A percentile compares a stretch with the other conserved stretches of the same genome.
These are phyloP conservation scores for Isabelozyma pseudorhagii DNA, from an alignment of 805 yeast genomes.

Conservation along the genomic window DNA sequence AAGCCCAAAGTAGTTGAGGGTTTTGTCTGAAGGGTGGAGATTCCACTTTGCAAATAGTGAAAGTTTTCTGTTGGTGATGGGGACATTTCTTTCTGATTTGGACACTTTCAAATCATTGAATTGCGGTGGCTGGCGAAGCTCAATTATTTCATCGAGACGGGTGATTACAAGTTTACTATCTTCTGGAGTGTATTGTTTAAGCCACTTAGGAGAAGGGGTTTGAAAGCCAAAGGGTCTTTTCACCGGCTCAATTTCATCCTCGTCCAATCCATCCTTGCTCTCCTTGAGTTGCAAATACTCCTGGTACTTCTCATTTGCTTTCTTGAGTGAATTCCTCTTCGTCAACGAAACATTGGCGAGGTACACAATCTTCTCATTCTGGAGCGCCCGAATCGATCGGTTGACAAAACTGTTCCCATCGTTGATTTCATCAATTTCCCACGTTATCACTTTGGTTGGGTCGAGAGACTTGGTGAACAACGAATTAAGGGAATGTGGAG, in stretches of 20 bases:
- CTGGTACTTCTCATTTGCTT: conserved; percentile 17
- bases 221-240: conserved; percentile 31
- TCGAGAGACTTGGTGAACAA: conserved; percentile 21
- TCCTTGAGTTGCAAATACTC: conserved; percentile 11
- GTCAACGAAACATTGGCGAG: conserved; percentile 34
- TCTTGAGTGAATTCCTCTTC: conserved; percentile 22
- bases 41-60: conserved; percentile 23
- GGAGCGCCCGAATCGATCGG: conserved; percentile 25
- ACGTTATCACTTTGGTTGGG: conserved; percentile 14
- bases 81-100: conserved; percentile 16
- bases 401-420: conserved; percentile 36
- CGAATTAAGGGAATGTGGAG: conserved; percentile 36
- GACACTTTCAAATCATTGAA: conserved; percentile 26
- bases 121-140: conserved; percentile 31
- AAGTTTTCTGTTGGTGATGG: conserved; percentile 21
- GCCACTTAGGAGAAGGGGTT: conserved; percentile 31
- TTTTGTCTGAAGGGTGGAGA: conserved; percentile 10
- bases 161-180: conserved; percentile 10
- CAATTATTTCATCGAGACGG: conserved; percentile 11
- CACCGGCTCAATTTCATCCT: conserved; percentile 18
- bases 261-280: conserved; percentile 22
- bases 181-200: conserved; percentile 15
- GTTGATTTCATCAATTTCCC: conserved; percentile 30
- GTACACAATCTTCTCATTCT: conserved; percentile 21
- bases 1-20: conserved; percentile 49